Evolutionary conservation across 495 filamentous ascomycete species (phyloP), one percentile per base, ranked within the genome.

Genomic region (Daldinia caldariorum): DNA sequence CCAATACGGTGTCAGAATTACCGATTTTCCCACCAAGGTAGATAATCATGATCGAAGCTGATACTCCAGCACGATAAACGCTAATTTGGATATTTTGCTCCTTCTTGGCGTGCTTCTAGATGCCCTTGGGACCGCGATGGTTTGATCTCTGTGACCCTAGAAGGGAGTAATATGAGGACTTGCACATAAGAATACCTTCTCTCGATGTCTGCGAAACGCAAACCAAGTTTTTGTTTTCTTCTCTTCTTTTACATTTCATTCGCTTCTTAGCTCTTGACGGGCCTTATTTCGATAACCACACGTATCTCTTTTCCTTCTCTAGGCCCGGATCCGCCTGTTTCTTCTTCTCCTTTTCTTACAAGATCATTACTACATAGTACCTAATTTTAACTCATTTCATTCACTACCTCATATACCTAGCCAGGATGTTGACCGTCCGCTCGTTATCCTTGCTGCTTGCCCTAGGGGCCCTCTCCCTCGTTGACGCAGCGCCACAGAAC

Each of bases 371-470:
- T 63, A 57, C 26, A 1, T 26, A 26, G 26, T 34, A n/a, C n/a
- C n/a, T n/a, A n/a, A n/a, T 69, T 18, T 31, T 51, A 49, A 56
- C 26, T 51, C 34, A 60, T 59, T 58, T 3, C 12, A 29, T 7
- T 8, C 3, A n/a, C 1, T 18, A 59, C 37, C n/a, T n/a, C n/a
- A 26, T 26, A 12, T 39, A 39, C 37, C 37, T 39, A 32, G 31
- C 29, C 67, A 76, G 32, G 58, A 79, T 79, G 78, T 76, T 76
- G 71, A 77, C 61, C 70, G 58, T 78, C 67, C 72, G 70, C 53
- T 74, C 72, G 2, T 56, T 67, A 35, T 61, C 69, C 10, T n/a
- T 66, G 26, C 26, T 75, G 60, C 26, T 76, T 13, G 66, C 70
- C 50, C 49, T 74, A 50, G 61, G 67, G 47, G 49, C 67, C 41